Percentiles rank a stretch among this genome's conserved stretches.
These are phyloP conservation scores for Viola odorata DNA, from an alignment of 345 rosid genomes.

Conservation along the genomic window DNA sequence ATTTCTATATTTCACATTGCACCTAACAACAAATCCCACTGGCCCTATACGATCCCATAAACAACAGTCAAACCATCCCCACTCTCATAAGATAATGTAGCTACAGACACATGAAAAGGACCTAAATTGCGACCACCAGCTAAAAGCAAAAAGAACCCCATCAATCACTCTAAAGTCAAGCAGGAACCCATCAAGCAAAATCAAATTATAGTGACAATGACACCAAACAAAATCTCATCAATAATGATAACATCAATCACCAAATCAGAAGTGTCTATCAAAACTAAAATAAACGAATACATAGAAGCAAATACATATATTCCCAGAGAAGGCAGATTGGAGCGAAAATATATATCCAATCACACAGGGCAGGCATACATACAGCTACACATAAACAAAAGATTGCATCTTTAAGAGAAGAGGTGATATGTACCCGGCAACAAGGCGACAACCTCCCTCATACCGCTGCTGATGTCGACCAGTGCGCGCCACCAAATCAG, in stretches of 20 bases:
- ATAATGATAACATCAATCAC: too few species aligned
- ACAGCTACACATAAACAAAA: too few species aligned
- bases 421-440: conserved; percentile 58
- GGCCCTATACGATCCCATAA: too few species aligned
- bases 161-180: background rate
- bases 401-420: background rate
- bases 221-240: too few species aligned
- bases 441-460: conserved; percentile 87
- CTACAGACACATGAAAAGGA: too few species aligned
- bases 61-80: too few species aligned
- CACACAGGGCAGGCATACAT: too few species aligned
- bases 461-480: conserved; percentile 98
- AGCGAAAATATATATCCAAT: background rate
- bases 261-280: background rate
- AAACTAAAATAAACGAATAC: background rate
- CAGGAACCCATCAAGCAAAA: background rate
- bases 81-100: too few species aligned
- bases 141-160: background rate
- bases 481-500: conserved; percentile 93
- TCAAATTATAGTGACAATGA: too few species aligned
- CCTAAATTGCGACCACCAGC: too few species aligned
- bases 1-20: background rate
- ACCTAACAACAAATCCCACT: background rate
- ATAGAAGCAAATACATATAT: too few species aligned
- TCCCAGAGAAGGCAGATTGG: background rate